Evolutionary conservation across 31 red algal species (phyloP).

Genomic region (Asparagopsis taxiformis): DNA sequence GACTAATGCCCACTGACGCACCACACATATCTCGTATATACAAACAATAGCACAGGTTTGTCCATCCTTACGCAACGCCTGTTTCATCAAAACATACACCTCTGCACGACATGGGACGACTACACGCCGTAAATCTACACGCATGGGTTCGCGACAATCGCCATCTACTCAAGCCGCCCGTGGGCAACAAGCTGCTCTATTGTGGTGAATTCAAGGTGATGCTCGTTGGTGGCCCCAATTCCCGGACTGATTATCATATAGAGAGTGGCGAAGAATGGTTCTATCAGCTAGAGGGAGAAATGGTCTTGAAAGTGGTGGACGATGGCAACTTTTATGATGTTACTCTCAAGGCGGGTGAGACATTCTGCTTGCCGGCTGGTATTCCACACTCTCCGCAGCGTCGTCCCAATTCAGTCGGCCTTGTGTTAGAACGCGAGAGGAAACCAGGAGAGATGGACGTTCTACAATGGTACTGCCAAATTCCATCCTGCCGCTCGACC

Average conservation of each 20-base stretch:
- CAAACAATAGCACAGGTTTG: no score
- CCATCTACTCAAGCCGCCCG: conserved; percentile 80
- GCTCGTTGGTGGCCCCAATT: conserved; percentile 95
- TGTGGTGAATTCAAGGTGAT: conserved; percentile 95
- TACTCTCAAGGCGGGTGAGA: conserved; percentile 68
- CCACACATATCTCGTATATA: no score
- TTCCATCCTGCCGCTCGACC: conserved; percentile 45
- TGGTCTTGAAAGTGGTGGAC: conserved; percentile 81
- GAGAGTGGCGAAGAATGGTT: conserved; percentile 93
- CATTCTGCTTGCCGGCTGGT: conserved; percentile 79
- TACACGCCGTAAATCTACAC: conserved; percentile 71
- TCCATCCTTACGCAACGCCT: no score
- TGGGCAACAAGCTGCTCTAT: conserved; percentile 86
- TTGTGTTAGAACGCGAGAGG: conserved; percentile 90
- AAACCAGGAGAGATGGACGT: conserved; percentile 69
- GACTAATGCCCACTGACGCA: no score
- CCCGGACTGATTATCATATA: conserved; percentile 89
- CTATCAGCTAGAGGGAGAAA: conserved; percentile 90
- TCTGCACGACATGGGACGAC: conserved; percentile 39
- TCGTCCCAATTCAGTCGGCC: conserved; percentile 60
- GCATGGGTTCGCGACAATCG: conserved; percentile 82
- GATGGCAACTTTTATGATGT: conserved; percentile 74
- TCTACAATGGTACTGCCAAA: conserved; percentile 92
- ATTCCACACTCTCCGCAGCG: conserved; percentile 86
- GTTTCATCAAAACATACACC: no score